phyloP scores from a whole-genome alignment of 768 basidiomycete genomes.

The Pluteus cervinus region DNA sequence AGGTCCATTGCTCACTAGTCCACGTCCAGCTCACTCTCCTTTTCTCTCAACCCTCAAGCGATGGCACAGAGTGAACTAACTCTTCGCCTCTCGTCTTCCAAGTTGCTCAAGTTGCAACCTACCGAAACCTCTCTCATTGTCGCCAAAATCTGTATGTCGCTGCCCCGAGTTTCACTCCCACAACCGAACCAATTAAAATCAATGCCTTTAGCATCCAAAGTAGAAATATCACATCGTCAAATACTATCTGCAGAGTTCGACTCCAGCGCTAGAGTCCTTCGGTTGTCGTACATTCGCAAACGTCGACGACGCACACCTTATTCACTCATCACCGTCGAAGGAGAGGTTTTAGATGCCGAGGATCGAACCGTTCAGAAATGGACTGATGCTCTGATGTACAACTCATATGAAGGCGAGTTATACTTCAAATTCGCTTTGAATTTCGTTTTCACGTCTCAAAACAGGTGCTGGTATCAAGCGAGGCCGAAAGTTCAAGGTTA shows the following conservation, averaged over 20 bases:
- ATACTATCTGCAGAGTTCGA: conserved; percentile 48
- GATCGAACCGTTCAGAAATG: conserved; percentile 37
- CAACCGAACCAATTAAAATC: no score
- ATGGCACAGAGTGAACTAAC: conserved; percentile 8
- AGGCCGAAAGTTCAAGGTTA: conserved; percentile 50
- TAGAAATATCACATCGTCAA: conserved; percentile 30
- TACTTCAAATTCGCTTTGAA: conserved; percentile 2
- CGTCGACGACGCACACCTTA: conserved; percentile 33
- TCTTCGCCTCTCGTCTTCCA: conserved; percentile 8
- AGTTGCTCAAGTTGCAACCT: conserved; percentile 10
- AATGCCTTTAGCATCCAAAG: no score
- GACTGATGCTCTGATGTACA: conserved; percentile 46
- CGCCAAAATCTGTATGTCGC: conserved; percentile 10
- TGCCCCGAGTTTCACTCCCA: no score
- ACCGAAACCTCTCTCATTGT: conserved; percentile 11
- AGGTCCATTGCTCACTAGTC: no score
- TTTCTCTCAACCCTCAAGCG: neutral
- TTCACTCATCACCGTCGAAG: conserved; percentile 36
- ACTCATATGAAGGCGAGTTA: conserved; percentile 56
- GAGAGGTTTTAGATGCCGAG: conserved; percentile 31
- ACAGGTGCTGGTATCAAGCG: conserved; percentile 45
- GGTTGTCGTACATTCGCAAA: conserved; percentile 47
- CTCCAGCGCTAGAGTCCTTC: conserved; percentile 25
- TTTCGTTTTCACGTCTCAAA: neutral
- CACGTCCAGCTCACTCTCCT: no score